Conservation (phyloP, 2,329 filamentous ascomycete genomes). For the Monilinia polystroma region DNA sequence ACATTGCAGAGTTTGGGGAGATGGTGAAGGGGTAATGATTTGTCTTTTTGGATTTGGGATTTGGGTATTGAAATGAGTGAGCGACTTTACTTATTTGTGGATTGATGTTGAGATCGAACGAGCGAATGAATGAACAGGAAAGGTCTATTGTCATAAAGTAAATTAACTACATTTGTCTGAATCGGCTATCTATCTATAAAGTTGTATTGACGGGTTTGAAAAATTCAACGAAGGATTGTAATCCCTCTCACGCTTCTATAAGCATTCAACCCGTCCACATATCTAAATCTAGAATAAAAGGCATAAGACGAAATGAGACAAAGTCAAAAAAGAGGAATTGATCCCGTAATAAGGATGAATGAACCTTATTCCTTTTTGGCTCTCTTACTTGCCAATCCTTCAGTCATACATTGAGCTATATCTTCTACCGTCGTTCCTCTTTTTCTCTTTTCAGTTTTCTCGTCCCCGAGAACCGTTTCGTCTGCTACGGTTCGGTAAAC, state of each 20-base stretch:
- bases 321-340: neutral
- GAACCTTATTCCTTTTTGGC: slow-evolving; percentile 39
- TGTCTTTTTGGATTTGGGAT: too few relatives aligned
- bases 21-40: too few relatives aligned
- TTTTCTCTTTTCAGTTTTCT: slow-evolving; percentile 56
- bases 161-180: neutral
- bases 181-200: neutral
- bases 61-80: too few relatives aligned
- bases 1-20: too few relatives aligned
- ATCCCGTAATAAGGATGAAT: neutral
- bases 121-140: neutral
- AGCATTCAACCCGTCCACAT: neutral
- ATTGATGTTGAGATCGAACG: too few relatives aligned
- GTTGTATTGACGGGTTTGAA: slow-evolving; percentile 10
- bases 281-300: slow-evolving; percentile 3
- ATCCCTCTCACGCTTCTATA: neutral
- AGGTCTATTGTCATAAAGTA: neutral
- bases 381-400: slow-evolving; percentile 50
- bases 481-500: slow-evolving; percentile 62
- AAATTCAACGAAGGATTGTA: neutral
- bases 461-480: slow-evolving; percentile 58
- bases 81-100: too few relatives aligned
- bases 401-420: slow-evolving; percentile 50
- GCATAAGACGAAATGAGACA: slow-evolving; percentile 16
- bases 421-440: slow-evolving; percentile 58